Base-by-base conservation (phyloP, 371 early-diverging fungal species). In the Nematocida ironsii region DNA sequence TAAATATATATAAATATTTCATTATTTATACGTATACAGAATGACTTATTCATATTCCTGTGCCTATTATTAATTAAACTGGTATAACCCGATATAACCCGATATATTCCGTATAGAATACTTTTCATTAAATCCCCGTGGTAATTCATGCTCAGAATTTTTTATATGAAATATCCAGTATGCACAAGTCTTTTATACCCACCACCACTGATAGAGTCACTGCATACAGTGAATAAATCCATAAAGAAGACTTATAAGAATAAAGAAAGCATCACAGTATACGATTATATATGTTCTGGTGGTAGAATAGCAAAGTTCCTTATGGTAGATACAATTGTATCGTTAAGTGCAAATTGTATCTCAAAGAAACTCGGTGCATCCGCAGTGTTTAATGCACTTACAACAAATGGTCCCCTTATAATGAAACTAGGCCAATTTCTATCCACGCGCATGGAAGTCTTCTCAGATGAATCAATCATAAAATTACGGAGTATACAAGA, bases 361-460 rank as follows among this genome's bases (percentile, higher is more conserved):
- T 52, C 83, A 44, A 55, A 20, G n/a, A 55, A 0, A 0, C 5
- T 66, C n/a, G 50, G 45, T 13, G 23, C 67, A 16, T 44, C n/a
- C 3, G n/a, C 44, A 0, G 5, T 82, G 4, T 82, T 48, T 52
- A n/a, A 42, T 13, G 54, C 54, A 39, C 52, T 81, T 52, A 47
- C 69, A 4, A 62, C 48, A 23, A 83, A 74, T 54, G 95, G 95
- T 0, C 93, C 95, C 16, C 92, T 95, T 2, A 93, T 94, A 84
- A 93, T 95, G 82, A 94, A 95, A 91, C 86, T 97, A 6, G 92
- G 93, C 0, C 97, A 97, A 89, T 97, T 94, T 94, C 92, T 94
- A 5, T 92, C 93, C 18, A 93, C 94, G 18, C 89, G 96, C 52
- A 89, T 91, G 9, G 97, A 97, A 84, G 86, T 95, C 5, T 93